These are phyloP conservation scores for Tricholoma sp. DNA, from an alignment of 768 basidiomycete species.

Conservation along the genomic window DNA sequence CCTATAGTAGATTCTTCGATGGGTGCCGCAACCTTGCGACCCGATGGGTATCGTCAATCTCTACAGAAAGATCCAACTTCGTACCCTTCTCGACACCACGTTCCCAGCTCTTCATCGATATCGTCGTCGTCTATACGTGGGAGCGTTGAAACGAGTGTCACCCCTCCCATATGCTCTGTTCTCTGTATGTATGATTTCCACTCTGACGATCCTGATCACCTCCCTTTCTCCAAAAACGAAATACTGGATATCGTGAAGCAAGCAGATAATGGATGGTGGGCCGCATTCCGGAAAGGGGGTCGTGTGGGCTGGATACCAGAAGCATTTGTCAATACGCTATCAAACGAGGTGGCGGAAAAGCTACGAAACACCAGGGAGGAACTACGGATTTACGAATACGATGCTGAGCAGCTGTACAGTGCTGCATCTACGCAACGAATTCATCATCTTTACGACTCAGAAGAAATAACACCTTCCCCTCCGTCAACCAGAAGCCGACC, in stretches of 20 bases:
- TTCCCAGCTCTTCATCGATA: conserved; percentile 27
- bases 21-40: conserved; percentile 29
- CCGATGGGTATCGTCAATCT: conserved; percentile 30
- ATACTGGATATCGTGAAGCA: conserved; percentile 62
- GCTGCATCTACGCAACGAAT: conserved; percentile 31
- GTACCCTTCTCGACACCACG: conserved; percentile 20
- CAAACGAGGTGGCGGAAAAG: conserved; percentile 45
- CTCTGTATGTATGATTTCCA: conserved; percentile 66
- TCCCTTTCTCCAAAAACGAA: conserved; percentile 62
- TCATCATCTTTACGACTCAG: conserved; percentile 19
- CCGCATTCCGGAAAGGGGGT: conserved; percentile 52
- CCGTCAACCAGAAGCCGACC: conserved; percentile 3
- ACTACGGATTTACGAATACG: conserved; percentile 41
- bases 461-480: conserved; percentile 6
- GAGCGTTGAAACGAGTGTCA: conserved; percentile 23
- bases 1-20: conserved; percentile 4
- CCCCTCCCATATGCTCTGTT: conserved; percentile 42
- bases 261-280: conserved; percentile 80
- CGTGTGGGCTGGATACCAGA: conserved; percentile 73
- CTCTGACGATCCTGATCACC: conserved; percentile 54
- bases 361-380: conserved; percentile 40
- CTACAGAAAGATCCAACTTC: conserved; percentile 33
- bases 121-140: conserved; percentile 26
- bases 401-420: conserved; percentile 40
- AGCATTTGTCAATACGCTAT: conserved; percentile 56